Conservation (phyloP, 257 asterid species). For the Jacaranda copaia region DNA sequence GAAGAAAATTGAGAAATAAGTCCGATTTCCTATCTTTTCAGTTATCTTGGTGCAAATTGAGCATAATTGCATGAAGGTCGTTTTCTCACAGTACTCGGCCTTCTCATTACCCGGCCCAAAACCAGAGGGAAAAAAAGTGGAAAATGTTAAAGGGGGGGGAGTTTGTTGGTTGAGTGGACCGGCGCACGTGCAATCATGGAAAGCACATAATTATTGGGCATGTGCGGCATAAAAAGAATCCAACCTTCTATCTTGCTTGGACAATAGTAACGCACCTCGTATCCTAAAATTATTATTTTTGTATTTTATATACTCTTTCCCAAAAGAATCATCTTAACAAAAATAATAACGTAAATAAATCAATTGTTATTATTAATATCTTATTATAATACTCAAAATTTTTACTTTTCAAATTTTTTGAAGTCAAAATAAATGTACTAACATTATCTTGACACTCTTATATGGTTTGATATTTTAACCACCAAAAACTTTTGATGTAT, state of each 20-base stretch:
- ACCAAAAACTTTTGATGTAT: no score
- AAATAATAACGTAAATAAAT: no score
- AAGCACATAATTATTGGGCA: slow-evolving; percentile 27
- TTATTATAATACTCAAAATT: no score
- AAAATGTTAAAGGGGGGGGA: slow-evolving; percentile 20
- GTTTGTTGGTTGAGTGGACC: slow-evolving; percentile 32
- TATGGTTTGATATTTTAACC: no score
- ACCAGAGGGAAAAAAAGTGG: slow-evolving; percentile 24
- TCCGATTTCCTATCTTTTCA: not conserved
- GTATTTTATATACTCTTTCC: no score
- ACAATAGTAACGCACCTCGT: not conserved
- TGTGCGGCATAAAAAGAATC: slow-evolving; percentile 16
- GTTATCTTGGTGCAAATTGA: not conserved
- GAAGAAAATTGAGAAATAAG: not conserved
- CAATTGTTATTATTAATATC: no score
- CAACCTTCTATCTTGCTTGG: not conserved
- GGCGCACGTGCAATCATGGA: slow-evolving; percentile 47
- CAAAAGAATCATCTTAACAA: no score
- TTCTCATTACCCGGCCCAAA: slow-evolving; percentile 14
- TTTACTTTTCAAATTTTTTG: no score
- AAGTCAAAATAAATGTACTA: no score
- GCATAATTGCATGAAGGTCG: slow-evolving; percentile 10
- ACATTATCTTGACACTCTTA: no score
- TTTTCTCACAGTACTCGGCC: not conserved
- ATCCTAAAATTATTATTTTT: not conserved